These are phyloP conservation scores for Pleurotus platypus DNA, from an alignment of 768 basidiomycete genomes.

Conservation along the genomic window DNA sequence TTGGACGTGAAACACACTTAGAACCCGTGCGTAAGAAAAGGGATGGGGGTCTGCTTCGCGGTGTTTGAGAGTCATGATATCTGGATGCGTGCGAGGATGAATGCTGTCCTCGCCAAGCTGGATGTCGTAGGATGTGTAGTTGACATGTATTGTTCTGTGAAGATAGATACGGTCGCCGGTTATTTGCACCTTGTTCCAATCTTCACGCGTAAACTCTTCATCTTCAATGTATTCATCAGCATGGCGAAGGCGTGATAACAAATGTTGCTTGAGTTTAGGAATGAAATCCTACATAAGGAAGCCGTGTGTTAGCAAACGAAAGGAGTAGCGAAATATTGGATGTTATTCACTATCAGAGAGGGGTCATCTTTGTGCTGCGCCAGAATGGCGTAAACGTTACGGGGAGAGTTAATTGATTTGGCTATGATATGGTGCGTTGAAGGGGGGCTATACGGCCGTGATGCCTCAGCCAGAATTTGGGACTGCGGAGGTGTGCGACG, in stretches of 20 bases:
- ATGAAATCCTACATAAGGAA: conserved; percentile 22
- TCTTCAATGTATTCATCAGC: conserved; percentile 8
- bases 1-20: too few relatives aligned
- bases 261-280: conserved; percentile 20
- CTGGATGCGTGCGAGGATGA: conserved; percentile 26
- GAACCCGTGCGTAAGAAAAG: too few relatives aligned
- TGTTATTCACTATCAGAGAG: conserved; percentile 8
- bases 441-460: too few relatives aligned
- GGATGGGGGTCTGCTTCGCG: too few relatives aligned
- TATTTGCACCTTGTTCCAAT: conserved; percentile 16
- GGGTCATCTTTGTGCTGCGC: conserved; percentile 17
- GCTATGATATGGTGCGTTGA: conserved; percentile 18
- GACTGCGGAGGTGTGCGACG: too few relatives aligned
- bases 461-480: too few relatives aligned
- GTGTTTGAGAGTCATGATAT: conserved; percentile 26
- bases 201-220: conserved; percentile 4
- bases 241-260: conserved; percentile 13
- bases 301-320: too few relatives aligned
- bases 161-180: conserved; percentile 14
- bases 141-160: conserved; percentile 21
- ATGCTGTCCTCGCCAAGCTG: conserved; percentile 32
- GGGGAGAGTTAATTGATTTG: conserved; percentile 11
- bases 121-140: conserved; percentile 41
- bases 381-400: conserved; percentile 9
- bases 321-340: too few relatives aligned